Conservation (phyloP, 2,329 filamentous ascomycete species). For the Aschersonia sp. region DNA sequence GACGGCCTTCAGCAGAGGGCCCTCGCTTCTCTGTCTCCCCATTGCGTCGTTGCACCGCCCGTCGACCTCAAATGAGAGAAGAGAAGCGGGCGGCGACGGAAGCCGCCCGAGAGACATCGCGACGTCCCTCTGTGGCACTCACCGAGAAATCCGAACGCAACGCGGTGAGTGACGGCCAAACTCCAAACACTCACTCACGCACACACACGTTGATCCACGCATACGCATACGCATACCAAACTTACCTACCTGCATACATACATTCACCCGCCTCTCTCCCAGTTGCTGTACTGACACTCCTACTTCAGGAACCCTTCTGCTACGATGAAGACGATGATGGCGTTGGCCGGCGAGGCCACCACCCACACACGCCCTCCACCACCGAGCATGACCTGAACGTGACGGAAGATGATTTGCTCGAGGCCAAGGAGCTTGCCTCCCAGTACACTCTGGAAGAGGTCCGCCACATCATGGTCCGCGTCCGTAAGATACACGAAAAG, state of each 20-base stretch:
- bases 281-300: neutral
- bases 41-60: neutral
- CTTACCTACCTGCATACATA: too few relatives aligned
- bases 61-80: conserved; percentile 4
- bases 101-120: conserved; percentile 8
- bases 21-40: neutral
- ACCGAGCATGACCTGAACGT: conserved; percentile 27
- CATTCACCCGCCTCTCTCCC: neutral
- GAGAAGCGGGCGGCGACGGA: conserved; percentile 13
- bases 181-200: too few relatives aligned
- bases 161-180: conserved; percentile 3
- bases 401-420: conserved; percentile 29
- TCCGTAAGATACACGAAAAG: conserved; percentile 24
- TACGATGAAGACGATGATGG: conserved; percentile 24
- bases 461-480: conserved; percentile 24
- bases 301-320: conserved; percentile 18
- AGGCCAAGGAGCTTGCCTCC: conserved; percentile 28
- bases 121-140: conserved; percentile 6
- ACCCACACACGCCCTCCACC: conserved; percentile 7
- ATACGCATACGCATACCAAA: too few relatives aligned
- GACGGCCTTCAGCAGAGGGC: neutral
- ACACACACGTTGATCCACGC: too few relatives aligned
- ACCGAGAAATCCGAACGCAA: conserved; percentile 5
- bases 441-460: conserved; percentile 27
- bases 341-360: conserved; percentile 15